These are phyloP conservation scores for Moesziomyces sp. DNA, from an alignment of 1,284 basidiomycete species.

Conservation along the genomic window DNA sequence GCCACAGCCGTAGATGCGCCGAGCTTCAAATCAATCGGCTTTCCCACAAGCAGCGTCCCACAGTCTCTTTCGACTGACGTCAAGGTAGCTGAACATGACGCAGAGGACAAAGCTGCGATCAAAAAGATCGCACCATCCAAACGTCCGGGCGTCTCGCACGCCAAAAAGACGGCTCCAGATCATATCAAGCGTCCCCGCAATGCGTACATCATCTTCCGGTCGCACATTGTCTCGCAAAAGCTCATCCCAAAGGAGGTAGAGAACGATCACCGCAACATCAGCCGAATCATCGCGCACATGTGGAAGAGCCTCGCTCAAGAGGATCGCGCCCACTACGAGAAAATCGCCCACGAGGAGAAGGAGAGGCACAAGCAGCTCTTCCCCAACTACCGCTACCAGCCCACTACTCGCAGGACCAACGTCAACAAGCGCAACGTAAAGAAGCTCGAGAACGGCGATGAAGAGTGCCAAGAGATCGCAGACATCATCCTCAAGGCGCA, in stretches of 20 bases:
- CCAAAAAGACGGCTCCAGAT: conserved; percentile 61
- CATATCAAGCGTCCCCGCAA: conserved; percentile 92
- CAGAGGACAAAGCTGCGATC: conserved; percentile 1
- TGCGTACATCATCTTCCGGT: conserved; percentile 93
- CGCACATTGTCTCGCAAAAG: conserved; percentile 82
- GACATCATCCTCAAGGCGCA: conserved; percentile 58
- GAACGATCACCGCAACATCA: conserved; percentile 79
- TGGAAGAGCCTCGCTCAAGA: conserved; percentile 58
- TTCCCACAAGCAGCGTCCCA: conserved; percentile 1
- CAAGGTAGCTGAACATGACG: conserved; percentile 4
- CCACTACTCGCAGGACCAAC: conserved; percentile 36
- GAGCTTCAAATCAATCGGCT: neutral
- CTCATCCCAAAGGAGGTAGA: conserved; percentile 83
- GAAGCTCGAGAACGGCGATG: conserved; percentile 53
- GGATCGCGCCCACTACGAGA: conserved; percentile 54
- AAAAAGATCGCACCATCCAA: conserved; percentile 24
- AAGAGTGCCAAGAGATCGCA: conserved; percentile 59
- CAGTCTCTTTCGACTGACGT: conserved; percentile 7
- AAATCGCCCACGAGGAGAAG: conserved; percentile 56
- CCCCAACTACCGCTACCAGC: conserved; percentile 63
- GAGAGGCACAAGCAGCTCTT: conserved; percentile 52
- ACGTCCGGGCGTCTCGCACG: conserved; percentile 52
- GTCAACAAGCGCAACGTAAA: conserved; percentile 47
- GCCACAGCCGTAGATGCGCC: neutral
- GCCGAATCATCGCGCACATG: conserved; percentile 70